Base-by-base conservation (phyloP, 129 eudicot genomes). In the Artemisia argyi region DNA sequence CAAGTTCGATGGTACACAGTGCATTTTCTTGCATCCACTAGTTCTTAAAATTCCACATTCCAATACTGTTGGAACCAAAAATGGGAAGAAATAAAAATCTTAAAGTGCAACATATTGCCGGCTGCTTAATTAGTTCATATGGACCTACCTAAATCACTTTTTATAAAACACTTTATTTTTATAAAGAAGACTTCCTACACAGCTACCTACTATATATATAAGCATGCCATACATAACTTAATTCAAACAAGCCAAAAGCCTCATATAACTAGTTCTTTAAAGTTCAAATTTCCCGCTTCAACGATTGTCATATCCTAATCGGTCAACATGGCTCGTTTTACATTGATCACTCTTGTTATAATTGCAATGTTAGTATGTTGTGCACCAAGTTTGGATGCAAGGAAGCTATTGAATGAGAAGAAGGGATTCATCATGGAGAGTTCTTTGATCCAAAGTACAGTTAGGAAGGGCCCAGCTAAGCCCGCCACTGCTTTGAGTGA, bases 101-200 rank as follows among this genome's bases (percentile, higher is more conserved):
- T 69, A 67, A 17, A 13, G 52, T 68, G 50, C 47, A 52, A 30
- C 52, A 47, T 26, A 15, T 66, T 58, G 85, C 83, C 81, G 88
- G 88, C 88, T 32, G 86, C 88, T n/a, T n/a, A n/a, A n/a, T 83
- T 76, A 75, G 76, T 77, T 77, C 83, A 82, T 67, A 49, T 52
- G 47, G 51, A 81, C 85, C 88, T 78, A 74, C 65, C 15, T 17
- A 13, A 24, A 26, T 82, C 83, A 75, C 46, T 55, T 64, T 79
- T 75, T 57, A 79, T 80, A 54, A 83, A 76, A 61, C 76, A 73
- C 35, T 48, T 51, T 22, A 11, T 73, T 82, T 57, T 60, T 50
- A 63, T 28, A 46, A 42, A 6, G 46, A 13, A 19, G 35, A 56
- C 62, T 71, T 59, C 72, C 70, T 28, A 68, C 1, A 69, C 48